Percentiles rank a stretch among this genome's conserved stretches.
Conservation (phyloP, 345 rosid species). For the Brassica cretica region DNA sequence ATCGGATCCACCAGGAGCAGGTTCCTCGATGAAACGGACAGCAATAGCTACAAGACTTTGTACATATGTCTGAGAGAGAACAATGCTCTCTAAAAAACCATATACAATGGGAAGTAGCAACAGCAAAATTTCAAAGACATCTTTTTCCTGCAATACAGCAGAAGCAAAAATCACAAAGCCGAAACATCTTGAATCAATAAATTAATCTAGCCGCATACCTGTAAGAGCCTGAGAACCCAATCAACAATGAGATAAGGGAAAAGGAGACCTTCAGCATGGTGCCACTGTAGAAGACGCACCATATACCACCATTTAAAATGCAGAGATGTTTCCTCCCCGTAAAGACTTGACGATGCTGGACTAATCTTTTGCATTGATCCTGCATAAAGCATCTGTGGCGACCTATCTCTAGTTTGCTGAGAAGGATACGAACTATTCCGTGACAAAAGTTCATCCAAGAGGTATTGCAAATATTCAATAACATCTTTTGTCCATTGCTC, state of each 20-base stretch:
- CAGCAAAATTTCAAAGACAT: constrained; percentile 75
- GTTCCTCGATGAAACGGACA: constrained; percentile 77
- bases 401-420: constrained; percentile 65
- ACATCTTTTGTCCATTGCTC: constrained; percentile 98
- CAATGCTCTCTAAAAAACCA: constrained; percentile 80
- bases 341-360: constrained; percentile 50
- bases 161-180: constrained; percentile 31
- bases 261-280: constrained; percentile 85
- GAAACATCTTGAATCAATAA: neutral
- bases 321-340: constrained; percentile 83
- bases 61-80: constrained; percentile 86
- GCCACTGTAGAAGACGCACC: constrained; percentile 93
- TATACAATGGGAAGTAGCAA: constrained; percentile 84
- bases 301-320: constrained; percentile 95
- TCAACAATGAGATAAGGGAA: constrained; percentile 86
- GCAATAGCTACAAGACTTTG: constrained; percentile 71
- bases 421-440: constrained; percentile 62
- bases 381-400: constrained; percentile 64
- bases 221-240: constrained; percentile 90
- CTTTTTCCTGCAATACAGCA: constrained; percentile 70
- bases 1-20: constrained; percentile 92
- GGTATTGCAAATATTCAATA: constrained; percentile 79
- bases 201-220: constrained; percentile 46
- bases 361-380: constrained; percentile 66
- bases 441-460: constrained; percentile 72